Conservation (phyloP, 2,329 filamentous ascomycete species). For the Kalmusia sp. region DNA sequence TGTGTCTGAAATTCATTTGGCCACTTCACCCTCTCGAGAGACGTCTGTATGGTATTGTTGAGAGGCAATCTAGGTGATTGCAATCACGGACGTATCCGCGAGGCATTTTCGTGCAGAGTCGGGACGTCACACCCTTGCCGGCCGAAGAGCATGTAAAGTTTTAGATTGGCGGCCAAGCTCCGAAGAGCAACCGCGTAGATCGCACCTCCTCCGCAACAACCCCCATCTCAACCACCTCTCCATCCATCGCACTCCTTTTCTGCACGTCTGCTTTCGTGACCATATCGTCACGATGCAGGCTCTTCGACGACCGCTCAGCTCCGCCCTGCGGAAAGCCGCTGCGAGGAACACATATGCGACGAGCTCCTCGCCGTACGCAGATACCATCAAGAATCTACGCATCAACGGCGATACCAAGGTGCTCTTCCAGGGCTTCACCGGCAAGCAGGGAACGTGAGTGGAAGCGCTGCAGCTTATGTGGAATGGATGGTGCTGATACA, state of each 20-base stretch:
- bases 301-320: constrained; percentile 75
- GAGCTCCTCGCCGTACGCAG: constrained; percentile 62
- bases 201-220: constrained; percentile 21
- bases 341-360: constrained; percentile 80
- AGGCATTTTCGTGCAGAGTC: constrained; percentile 8
- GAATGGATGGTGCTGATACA: constrained; percentile 20
- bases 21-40: not conserved
- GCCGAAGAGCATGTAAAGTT: constrained; percentile 9
- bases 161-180: constrained; percentile 24
- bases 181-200: constrained; percentile 14
- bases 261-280: constrained; percentile 33
- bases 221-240: constrained; percentile 15
- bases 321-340: constrained; percentile 71
- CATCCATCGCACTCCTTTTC: constrained; percentile 11
- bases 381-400: constrained; percentile 74
- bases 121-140: constrained; percentile 10
- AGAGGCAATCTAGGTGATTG: too few relatives aligned
- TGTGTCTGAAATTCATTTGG: too few relatives aligned
- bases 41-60: not conserved
- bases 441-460: constrained; percentile 83
- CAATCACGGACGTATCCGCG: not conserved
- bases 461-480: not conserved
- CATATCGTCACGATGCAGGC: constrained; percentile 75
- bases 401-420: constrained; percentile 95
- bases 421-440: constrained; percentile 96